Evolutionary conservation across 2,329 filamentous ascomycete species (phyloP).

Genomic region (Colletotrichum sp.): DNA sequence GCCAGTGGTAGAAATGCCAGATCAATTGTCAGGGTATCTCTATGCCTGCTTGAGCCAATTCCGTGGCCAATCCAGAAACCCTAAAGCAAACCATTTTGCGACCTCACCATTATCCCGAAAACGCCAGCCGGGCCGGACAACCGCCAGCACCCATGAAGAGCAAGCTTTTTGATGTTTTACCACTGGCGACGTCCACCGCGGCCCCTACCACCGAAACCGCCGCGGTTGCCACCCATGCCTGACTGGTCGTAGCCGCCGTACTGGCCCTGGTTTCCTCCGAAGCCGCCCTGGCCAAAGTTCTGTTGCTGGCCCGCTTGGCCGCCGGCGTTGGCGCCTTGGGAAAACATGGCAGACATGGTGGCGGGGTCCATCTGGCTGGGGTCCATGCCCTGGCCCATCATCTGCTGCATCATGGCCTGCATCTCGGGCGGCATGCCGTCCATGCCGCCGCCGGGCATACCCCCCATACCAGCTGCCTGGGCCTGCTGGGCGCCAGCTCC

Average conservation of each 20-base stretch:
- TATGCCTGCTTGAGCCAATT: conserved; percentile 17
- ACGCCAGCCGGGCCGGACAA: conserved; percentile 9
- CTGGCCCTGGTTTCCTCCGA: conserved; percentile 57
- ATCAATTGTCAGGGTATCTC: conserved; percentile 22
- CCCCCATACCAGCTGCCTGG: conserved; percentile 43
- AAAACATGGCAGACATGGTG: conserved; percentile 65
- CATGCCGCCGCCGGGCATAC: conserved; percentile 59
- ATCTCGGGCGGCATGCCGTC: conserved; percentile 71
- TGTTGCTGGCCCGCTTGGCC: conserved; percentile 56
- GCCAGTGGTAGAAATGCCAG: conserved; percentile 12
- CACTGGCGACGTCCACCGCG: conserved; percentile 31
- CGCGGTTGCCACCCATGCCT: conserved; percentile 45
- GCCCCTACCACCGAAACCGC: conserved; percentile 32
- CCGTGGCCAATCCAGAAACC: conserved; percentile 4
- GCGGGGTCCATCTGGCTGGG: conserved; percentile 69
- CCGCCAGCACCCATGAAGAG: neutral
- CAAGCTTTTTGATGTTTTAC: neutral
- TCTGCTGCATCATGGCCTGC: conserved; percentile 74
- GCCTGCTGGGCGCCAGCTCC: conserved; percentile 34
- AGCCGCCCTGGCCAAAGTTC: conserved; percentile 57
- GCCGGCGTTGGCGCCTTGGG: conserved; percentile 44
- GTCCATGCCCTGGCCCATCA: conserved; percentile 71
- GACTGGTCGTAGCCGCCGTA: conserved; percentile 56
- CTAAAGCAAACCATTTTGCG: conserved; percentile 1
- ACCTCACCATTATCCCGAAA: conserved; percentile 7